A percentile compares a stretch with the other conserved stretches of the same genome.
Conservation (phyloP, 257 asterid species). For the Galeopsis tetrahit region DNA sequence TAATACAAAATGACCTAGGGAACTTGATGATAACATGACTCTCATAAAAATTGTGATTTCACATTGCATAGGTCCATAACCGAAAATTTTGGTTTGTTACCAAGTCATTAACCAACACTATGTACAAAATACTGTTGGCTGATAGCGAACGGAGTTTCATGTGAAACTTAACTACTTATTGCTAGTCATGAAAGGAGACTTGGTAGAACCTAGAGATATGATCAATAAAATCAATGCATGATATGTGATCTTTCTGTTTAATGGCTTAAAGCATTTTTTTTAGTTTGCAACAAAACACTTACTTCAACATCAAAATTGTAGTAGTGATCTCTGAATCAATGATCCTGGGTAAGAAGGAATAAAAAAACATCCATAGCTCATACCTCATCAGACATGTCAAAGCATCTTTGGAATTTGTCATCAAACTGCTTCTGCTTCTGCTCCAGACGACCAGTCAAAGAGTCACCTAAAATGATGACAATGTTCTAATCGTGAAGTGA, state of each 20-base stretch:
- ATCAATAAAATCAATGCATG: slow-evolving; percentile 23
- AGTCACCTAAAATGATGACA: slow-evolving; percentile 59
- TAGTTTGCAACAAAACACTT: slow-evolving; percentile 19
- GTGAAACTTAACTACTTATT: slow-evolving; percentile 14
- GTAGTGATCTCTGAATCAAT: slow-evolving; percentile 15
- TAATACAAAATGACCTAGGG: slow-evolving; percentile 8
- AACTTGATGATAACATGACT: slow-evolving; percentile 9
- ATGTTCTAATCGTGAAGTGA: slow-evolving; percentile 29
- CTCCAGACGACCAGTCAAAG: slow-evolving; percentile 60
- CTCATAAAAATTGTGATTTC: neutral
- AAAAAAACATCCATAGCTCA: slow-evolving; percentile 26
- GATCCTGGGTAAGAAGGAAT: slow-evolving; percentile 15
- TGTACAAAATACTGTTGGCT: slow-evolving; percentile 7
- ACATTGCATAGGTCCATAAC: slow-evolving; percentile 9
- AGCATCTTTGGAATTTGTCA: slow-evolving; percentile 64
- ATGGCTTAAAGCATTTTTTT: slow-evolving; percentile 14
- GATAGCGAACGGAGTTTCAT: slow-evolving; percentile 17
- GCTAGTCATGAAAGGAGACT: slow-evolving; percentile 19
- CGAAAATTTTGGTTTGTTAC: neutral
- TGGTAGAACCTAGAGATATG: slow-evolving; percentile 16
- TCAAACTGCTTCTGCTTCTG: slow-evolving; percentile 79
- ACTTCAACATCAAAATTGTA: slow-evolving; percentile 28
- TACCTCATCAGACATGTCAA: slow-evolving; percentile 78
- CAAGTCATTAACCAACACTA: slow-evolving; percentile 19
- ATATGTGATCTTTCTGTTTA: slow-evolving; percentile 23